Conservation (phyloP, 1,284 basidiomycete genomes). For the Melampsora medusae region DNA sequence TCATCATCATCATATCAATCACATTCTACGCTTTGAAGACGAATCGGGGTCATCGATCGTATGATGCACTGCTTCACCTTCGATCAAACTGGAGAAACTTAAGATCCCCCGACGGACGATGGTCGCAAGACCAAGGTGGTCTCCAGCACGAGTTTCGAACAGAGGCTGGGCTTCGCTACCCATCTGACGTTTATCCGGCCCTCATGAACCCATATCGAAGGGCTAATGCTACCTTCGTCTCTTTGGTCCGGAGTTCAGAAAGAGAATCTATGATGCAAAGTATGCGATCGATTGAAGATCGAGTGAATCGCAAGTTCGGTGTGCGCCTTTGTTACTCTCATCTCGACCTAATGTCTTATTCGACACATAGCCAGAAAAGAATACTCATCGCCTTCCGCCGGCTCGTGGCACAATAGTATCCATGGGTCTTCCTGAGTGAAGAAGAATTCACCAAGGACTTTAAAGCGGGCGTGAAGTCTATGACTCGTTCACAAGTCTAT, state of each 20-base stretch:
- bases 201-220: conserved; percentile 46
- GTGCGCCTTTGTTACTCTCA: conserved; percentile 12
- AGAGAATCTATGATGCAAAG: conserved; percentile 50
- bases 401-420: conserved; percentile 54
- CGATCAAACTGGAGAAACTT: too few relatives aligned
- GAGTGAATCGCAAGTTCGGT: conserved; percentile 42
- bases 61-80: too few relatives aligned
- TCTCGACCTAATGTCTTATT: too few relatives aligned
- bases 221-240: conserved; percentile 54
- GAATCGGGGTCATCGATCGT: too few relatives aligned
- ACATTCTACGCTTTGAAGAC: too few relatives aligned
- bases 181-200: conserved; percentile 12
- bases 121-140: too few relatives aligned
- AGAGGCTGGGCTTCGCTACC: neutral
- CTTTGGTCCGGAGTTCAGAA: conserved; percentile 54
- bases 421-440: conserved; percentile 57
- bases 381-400: conserved; percentile 49
- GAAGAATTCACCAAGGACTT: conserved; percentile 55
- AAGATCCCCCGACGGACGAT: too few relatives aligned
- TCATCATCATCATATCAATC: too few relatives aligned
- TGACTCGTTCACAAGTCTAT: conserved; percentile 51
- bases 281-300: conserved; percentile 46
- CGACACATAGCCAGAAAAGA: conserved; percentile 14
- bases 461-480: conserved; percentile 50
- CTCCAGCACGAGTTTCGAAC: too few relatives aligned